These are phyloP conservation scores for Cenchrus americanus DNA, from an alignment of 176 grass and related monocot species.

Conservation along the genomic window DNA sequence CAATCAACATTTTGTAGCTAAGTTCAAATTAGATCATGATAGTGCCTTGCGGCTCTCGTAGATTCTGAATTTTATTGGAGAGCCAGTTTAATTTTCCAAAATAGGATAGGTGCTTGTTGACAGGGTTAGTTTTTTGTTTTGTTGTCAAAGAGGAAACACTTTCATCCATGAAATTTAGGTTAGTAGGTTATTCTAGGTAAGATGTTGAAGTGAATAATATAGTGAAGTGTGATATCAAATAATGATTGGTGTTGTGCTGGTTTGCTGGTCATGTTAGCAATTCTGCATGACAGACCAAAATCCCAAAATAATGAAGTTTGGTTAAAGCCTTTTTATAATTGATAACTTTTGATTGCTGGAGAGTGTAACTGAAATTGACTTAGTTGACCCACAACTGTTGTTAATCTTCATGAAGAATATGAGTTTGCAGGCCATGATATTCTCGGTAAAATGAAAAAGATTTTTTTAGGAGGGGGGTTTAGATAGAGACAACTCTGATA, in stretches of 20 bases:
- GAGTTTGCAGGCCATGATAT: not conserved
- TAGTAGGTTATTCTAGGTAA: no score
- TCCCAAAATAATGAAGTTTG: not conserved
- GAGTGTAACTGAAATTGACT: not conserved
- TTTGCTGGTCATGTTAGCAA: not conserved
- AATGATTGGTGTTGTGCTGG: not conserved
- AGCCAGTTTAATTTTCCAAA: not conserved
- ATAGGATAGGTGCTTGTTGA: not conserved
- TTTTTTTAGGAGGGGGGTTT: not conserved
- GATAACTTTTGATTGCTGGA: not conserved
- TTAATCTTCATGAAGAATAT: not conserved
- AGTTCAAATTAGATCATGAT: not conserved
- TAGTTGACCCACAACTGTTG: not conserved
- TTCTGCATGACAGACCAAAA: not conserved
- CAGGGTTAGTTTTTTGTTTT: not conserved
- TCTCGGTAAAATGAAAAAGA: not conserved
- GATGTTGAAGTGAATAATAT: not conserved
- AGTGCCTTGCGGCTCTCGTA: not conserved
- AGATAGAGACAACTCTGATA: not conserved
- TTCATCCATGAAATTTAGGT: constrained; percentile 1
- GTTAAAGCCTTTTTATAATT: not conserved
- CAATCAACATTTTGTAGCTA: not conserved
- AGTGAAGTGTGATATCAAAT: not conserved
- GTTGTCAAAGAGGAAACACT: not conserved
- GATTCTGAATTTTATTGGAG: not conserved